Conservation (phyloP, 441 rosid species). For the Melastoma candidum region DNA sequence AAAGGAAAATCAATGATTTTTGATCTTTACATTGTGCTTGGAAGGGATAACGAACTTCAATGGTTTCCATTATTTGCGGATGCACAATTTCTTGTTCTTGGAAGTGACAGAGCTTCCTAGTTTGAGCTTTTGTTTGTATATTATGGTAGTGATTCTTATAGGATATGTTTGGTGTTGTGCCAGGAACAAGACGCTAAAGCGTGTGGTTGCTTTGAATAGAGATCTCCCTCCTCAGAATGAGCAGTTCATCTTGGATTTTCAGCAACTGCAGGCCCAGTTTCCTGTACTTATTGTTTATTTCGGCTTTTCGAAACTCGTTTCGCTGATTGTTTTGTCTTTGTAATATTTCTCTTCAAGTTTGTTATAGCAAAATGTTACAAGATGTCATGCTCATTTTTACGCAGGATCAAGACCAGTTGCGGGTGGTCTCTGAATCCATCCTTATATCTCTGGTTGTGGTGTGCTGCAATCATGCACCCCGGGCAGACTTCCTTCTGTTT, state of each 20-base stretch:
- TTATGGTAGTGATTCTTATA: too few species aligned
- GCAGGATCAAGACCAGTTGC: constrained; percentile 89
- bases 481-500: constrained; percentile 92
- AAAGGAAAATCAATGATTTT: neutral
- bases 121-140: neutral
- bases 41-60: too few species aligned
- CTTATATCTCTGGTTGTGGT: constrained; percentile 69
- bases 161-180: too few species aligned
- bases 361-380: constrained; percentile 1
- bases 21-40: neutral
- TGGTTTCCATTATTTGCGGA: neutral
- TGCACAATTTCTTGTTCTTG: neutral
- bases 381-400: constrained; percentile 9
- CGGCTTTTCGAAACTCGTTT: neutral
- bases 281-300: constrained; percentile 28
- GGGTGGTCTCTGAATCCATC: constrained; percentile 69
- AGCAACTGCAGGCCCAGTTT: constrained; percentile 73
- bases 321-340: neutral
- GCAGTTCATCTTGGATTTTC: constrained; percentile 75
- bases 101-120: neutral
- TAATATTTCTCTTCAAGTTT: too few species aligned
- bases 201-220: constrained; percentile 69
- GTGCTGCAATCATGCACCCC: constrained; percentile 80
- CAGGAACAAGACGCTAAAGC: constrained; percentile 85
- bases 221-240: constrained; percentile 86